Base-by-base conservation (phyloP, 2,329 filamentous ascomycete genomes). In the Apiospora malaysiana region DNA sequence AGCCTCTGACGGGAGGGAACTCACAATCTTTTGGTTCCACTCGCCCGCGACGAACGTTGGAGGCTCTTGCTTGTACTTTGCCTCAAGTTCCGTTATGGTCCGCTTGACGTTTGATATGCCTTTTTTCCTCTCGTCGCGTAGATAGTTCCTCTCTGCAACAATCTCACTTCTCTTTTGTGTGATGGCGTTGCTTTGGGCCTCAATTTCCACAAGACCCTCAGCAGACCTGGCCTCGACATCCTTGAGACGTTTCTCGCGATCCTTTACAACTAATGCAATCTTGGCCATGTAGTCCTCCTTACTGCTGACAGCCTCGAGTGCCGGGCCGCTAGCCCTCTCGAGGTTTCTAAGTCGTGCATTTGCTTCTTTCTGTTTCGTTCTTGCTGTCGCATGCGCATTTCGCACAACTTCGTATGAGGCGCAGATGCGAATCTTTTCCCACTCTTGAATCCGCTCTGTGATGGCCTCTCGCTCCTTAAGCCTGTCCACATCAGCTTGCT, bases 401-500 rank as follows among this genome's bases (percentile, higher is more conserved):
- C 87, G 86, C 1, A 89, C 84, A 42, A 88, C 84, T 43, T 84
- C 85, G 77, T 93, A 95, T 72, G 88, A 84, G 25, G 92, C 87
- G 47, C 94, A 84, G 0, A 92, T 89, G 49, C 91, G 87, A 37
- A 89, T 87, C 46, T 87, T 88, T 73, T 92, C 85, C 65, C 97
- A 85, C 66, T 92, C 85, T 37, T 87, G 83, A 5, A 95, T 86
- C 70, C 88, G 89, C 69, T 88, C 83, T 76, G 92, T 85, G 68
- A 94, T 89, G 69, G 89, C 86, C 70, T 92, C 89, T 71, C 94
- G 89, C 79, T 98, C 92, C 67, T 90, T 89, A 77, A 96, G 87
- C 73, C 93, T 91, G 76, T 97, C 92, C 32, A 98, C 94, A 77
- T 98, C 95, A 12, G 89, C 91, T 76, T 93, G 90, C 63, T 97